These are phyloP conservation scores for Hippophae rhamnoides DNA, from an alignment of 306 rosid species.

Conservation along the genomic window DNA sequence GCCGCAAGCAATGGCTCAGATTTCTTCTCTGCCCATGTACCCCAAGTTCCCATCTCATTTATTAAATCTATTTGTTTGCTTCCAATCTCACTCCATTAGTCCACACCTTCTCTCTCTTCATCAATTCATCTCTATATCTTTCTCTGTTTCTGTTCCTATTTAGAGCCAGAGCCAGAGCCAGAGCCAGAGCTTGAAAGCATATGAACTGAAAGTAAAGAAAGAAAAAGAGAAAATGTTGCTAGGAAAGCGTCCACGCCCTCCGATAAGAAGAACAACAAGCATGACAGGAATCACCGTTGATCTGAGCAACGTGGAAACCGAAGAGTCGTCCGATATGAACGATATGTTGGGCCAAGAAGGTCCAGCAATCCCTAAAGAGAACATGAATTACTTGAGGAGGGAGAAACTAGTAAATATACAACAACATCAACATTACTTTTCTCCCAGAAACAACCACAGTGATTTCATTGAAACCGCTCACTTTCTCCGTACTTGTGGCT, in stretches of 20 bases:
- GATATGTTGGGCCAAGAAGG: neutral
- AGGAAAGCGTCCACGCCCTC: conserved; percentile 53
- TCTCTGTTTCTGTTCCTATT: neutral
- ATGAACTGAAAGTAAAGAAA: too few species aligned
- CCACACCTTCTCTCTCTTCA: conserved; percentile 1
- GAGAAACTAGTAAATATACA: neutral
- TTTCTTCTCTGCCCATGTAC: conserved; percentile 18
- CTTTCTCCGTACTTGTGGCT: conserved; percentile 66
- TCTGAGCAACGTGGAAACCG: conserved; percentile 15
- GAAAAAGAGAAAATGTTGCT: conserved; percentile 34
- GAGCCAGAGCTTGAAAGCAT: neutral
- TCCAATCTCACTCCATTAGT: conserved; percentile 19
- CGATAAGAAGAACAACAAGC: conserved; percentile 62
- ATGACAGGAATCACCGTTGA: conserved; percentile 45
- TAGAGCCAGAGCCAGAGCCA: neutral
- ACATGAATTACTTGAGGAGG: conserved; percentile 5
- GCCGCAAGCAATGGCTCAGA: conserved; percentile 53
- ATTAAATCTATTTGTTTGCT: conserved; percentile 33
- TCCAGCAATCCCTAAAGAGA: neutral
- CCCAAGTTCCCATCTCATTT: conserved; percentile 21
- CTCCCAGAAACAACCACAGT: conserved; percentile 30
- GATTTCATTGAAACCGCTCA: conserved; percentile 29
- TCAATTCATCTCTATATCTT: neutral
- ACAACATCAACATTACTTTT: conserved; percentile 9
- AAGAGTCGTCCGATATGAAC: conserved; percentile 21